Base-by-base conservation (phyloP, 257 asterid genomes). In the Anisodus tanguticus region DNA sequence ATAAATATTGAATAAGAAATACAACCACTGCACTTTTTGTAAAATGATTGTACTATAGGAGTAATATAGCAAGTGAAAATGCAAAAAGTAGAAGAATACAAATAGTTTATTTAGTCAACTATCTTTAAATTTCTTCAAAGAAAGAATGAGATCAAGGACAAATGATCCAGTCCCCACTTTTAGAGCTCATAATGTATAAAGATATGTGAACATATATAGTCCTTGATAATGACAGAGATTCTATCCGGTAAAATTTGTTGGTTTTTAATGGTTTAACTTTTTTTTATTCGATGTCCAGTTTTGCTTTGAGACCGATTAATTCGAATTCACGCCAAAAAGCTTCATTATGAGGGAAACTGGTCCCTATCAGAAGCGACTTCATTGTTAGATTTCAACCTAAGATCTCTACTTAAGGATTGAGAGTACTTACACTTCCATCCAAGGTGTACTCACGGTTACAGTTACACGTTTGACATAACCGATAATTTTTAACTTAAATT, bases 11-110 rank as follows among this genome's bases (percentile, higher is more conserved):
- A 67, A 35, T 67, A 6, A 13, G 11, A 70, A 17, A 43, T 70
- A 71, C 16, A 71, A 71, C 69, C 79, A n/a, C 43, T 45, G 79
- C 37, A 71, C 17, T 71, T 71, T 4, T 5, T 71, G 15, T 71
- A 4, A 70, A 71, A 45, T 71, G 39, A 71, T 71, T 71, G 2
- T 5, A 71, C 35, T 70, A n/a, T 45, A 10, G 67, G 35, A n/a
- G 9, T 43, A 12, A 19, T 71, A 71, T 45, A 45, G 54, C 10
- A 9, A 45, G 58, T 45, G 39, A 45, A 31, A 45, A 67, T 67
- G 22, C 4, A 35, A 37, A 39, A 16, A 39, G 13, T 1, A 39
- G 5, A 69, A 68, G 17, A 69, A 17, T 68, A 15, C 6, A 69
- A 41, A 41, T 69, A 69, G n/a, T 55, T 12, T 55, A 69, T 16